A percentile compares a stretch with the other conserved stretches of the same genome.
These are phyloP conservation scores for Microdochium paspali DNA, from an alignment of 2,329 filamentous ascomycete genomes.

Conservation along the genomic window DNA sequence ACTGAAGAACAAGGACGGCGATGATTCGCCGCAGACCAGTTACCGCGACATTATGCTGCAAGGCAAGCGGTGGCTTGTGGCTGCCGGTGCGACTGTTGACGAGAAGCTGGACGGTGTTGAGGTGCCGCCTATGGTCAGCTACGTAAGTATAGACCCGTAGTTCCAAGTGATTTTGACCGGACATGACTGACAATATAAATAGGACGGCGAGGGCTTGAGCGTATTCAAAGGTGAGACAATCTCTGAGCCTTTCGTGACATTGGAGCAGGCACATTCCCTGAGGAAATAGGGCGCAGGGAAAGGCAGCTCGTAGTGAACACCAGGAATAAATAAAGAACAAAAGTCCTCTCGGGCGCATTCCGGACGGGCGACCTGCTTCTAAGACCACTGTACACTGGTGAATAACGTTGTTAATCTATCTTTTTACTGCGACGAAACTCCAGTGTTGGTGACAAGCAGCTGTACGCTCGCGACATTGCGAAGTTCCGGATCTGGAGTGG, in stretches of 20 bases:
- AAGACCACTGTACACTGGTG: no score
- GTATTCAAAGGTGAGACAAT: slow-evolving; percentile 42
- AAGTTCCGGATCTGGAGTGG: no score
- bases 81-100: slow-evolving; percentile 66
- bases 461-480: no score
- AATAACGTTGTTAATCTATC: no score
- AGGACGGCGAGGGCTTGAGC: slow-evolving; percentile 56
- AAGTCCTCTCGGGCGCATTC: not conserved
- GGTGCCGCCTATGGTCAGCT: slow-evolving; percentile 88
- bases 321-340: not conserved
- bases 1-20: slow-evolving; percentile 67
- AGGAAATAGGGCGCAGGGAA: not conserved
- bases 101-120: slow-evolving; percentile 60
- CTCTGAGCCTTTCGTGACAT: not conserved
- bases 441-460: no score
- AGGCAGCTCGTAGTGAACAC: not conserved
- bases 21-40: slow-evolving; percentile 92
- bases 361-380: not conserved
- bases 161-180: no score
- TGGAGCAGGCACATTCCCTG: not conserved
- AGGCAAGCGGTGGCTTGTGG: slow-evolving; percentile 76
- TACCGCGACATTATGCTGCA: slow-evolving; percentile 83
- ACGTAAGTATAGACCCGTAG: slow-evolving; percentile 53
- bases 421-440: no score
- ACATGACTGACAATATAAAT: slow-evolving; percentile 9